phyloP scores from a whole-genome alignment of 2,329 filamentous ascomycete species.

The Trichophyton schoenleinii region DNA sequence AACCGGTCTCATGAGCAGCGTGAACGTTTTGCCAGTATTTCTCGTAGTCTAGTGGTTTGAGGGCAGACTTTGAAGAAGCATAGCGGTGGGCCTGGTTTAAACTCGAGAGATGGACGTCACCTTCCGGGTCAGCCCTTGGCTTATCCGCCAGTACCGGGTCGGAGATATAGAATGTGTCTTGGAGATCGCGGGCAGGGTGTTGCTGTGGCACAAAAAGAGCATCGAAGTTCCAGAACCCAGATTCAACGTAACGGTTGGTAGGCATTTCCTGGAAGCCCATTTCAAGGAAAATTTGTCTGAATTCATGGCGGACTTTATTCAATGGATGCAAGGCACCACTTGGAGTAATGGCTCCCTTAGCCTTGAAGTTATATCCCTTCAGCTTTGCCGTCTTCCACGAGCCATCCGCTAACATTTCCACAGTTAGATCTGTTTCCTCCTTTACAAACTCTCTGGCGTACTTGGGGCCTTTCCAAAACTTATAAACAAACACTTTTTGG shows the following conservation, averaged over 20 bases:
- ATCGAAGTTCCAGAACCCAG: conserved; percentile 98
- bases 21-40: conserved; percentile 80
- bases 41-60: conserved; percentile 54
- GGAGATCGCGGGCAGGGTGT: conserved; percentile 90
- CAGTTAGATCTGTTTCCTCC: conserved; percentile 89
- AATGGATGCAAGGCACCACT: conserved; percentile 46
- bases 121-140: conserved; percentile 45
- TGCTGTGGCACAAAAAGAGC: conserved; percentile 93
- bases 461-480: conserved; percentile 70
- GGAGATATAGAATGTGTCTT: conserved; percentile 97
- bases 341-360: conserved; percentile 42
- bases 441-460: conserved; percentile 80
- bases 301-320: conserved; percentile 91
- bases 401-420: conserved; percentile 75
- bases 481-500: conserved; percentile 77
- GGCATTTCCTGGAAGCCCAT: conserved; percentile 99
- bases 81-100: conserved; percentile 31
- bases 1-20: conserved; percentile 77
- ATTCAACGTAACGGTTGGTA: conserved; percentile 84
- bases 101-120: conserved; percentile 27
- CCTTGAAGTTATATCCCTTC: conserved; percentile 72
- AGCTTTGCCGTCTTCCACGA: conserved; percentile 87
- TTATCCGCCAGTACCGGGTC: conserved; percentile 67
- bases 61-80: conserved; percentile 33
- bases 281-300: conserved; percentile 97